Conservation (phyloP, 345 rosid species). For the Hibiscus trionum region DNA sequence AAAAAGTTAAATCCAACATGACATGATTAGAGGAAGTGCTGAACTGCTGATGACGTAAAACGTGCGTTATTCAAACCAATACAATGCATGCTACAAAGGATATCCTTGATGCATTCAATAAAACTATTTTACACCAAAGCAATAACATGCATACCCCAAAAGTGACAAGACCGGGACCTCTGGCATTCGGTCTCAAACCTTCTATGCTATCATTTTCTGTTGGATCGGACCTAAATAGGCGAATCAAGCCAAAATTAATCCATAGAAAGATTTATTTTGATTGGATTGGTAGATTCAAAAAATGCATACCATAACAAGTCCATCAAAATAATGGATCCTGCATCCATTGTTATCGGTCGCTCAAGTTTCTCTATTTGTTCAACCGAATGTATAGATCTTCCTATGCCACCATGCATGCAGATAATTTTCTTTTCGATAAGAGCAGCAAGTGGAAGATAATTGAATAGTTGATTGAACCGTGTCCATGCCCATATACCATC, state of each 20-base stretch:
- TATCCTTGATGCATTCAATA: neutral
- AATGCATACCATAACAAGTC: conserved; percentile 72
- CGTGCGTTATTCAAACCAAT: neutral
- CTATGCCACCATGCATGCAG: conserved; percentile 99
- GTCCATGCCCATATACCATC: conserved; percentile 99
- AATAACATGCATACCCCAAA: conserved; percentile 66
- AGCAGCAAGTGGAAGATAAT: conserved; percentile 91
- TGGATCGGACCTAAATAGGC: conserved; percentile 84
- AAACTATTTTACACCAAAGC: neutral
- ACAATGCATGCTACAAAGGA: neutral
- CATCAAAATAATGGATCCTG: conserved; percentile 85
- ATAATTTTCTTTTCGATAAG: conserved; percentile 94
- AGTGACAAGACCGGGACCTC: conserved; percentile 99
- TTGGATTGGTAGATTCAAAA: conserved; percentile 6
- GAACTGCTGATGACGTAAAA: neutral
- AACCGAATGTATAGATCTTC: conserved; percentile 83
- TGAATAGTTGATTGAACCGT: conserved; percentile 89
- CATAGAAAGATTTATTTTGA: neutral
- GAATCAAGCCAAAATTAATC: neutral
- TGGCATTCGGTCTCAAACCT: conserved; percentile 98
- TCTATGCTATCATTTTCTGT: conserved; percentile 97
- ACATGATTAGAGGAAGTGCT: neutral
- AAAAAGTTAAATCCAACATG: neutral
- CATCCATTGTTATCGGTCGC: conserved; percentile 96
- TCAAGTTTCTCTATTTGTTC: conserved; percentile 89